Evolutionary conservation across 2,329 filamentous ascomycete species (phyloP).

Genomic region (Lachnellula cervina): DNA sequence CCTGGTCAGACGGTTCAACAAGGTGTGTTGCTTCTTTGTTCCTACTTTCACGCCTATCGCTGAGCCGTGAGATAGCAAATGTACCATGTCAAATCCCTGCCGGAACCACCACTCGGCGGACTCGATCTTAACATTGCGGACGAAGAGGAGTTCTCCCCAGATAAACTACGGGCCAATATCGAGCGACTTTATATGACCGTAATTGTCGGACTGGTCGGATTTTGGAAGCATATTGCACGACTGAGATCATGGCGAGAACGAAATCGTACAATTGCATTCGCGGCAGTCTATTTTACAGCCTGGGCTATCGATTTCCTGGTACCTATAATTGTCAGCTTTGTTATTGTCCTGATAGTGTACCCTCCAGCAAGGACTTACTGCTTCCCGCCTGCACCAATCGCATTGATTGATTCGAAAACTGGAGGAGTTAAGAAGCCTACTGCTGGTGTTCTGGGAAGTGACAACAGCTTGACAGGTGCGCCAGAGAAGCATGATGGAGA

Average conservation of each 20-base stretch:
- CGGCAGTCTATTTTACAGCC: conserved; percentile 13
- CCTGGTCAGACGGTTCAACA: conserved; percentile 23
- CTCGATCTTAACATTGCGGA: conserved; percentile 17
- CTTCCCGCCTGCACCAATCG: conserved; percentile 17
- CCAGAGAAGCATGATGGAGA: conserved; percentile 20
- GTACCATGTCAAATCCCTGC: conserved; percentile 20
- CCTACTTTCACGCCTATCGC: background rate
- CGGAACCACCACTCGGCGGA: conserved; percentile 13
- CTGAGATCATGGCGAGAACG: conserved; percentile 21
- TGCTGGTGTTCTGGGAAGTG: conserved; percentile 17
- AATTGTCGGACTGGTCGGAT: conserved; percentile 9
- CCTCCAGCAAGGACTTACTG: conserved; percentile 4
- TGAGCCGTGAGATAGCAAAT: conserved; percentile 14
- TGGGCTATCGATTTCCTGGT: conserved; percentile 18
- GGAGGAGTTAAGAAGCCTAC: conserved; percentile 16
- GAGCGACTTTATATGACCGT: conserved; percentile 18
- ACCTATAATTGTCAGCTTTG: conserved; percentile 13
- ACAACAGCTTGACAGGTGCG: conserved; percentile 18
- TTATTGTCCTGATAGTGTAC: conserved; percentile 16
- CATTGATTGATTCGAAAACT: conserved; percentile 16
- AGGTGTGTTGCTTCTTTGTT: conserved; percentile 7
- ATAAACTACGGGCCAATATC: conserved; percentile 17
- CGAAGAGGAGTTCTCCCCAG: conserved; percentile 15
- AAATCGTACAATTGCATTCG: conserved; percentile 15
- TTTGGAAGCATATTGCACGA: conserved; percentile 18